These are phyloP conservation scores for Pleoardoris graminearum DNA, from an alignment of 2,329 filamentous ascomycete genomes.

Conservation along the genomic window DNA sequence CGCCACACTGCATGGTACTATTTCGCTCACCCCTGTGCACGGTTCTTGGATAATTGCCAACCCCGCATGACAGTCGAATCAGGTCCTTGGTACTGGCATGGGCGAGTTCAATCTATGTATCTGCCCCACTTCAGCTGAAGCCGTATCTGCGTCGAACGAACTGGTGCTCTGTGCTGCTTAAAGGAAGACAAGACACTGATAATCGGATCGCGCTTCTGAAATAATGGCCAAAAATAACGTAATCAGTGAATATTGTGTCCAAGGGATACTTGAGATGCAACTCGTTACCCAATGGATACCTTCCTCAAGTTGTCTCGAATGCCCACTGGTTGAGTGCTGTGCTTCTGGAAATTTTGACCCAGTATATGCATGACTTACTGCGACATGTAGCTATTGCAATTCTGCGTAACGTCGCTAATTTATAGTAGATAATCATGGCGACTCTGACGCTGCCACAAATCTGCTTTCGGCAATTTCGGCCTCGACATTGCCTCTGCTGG, in stretches of 20 bases:
- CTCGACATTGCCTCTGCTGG: not conserved
- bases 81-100: not conserved
- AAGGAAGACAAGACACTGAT: not conserved
- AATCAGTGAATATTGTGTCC: too few relatives aligned
- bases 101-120: not conserved
- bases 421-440: not conserved
- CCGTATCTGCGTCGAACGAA: not conserved
- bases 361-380: too few relatives aligned
- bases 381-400: too few relatives aligned
- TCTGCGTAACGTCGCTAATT: not conserved
- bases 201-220: not conserved
- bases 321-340: too few relatives aligned
- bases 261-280: too few relatives aligned
- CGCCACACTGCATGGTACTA: not conserved
- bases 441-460: not conserved
- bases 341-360: too few relatives aligned
- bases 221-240: too few relatives aligned
- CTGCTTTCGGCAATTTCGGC: not conserved
- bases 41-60: not conserved
- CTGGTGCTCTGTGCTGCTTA: not conserved
- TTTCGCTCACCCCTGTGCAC: not conserved
- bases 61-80: constrained; percentile 6
- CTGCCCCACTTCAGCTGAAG: not conserved
- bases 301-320: too few relatives aligned
- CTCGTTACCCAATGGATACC: too few relatives aligned